Evolutionary conservation across 2,329 filamentous ascomycete species (phyloP), one percentile per base, ranked within the genome.

Genomic region (Pseudogymnoascus sp.): DNA sequence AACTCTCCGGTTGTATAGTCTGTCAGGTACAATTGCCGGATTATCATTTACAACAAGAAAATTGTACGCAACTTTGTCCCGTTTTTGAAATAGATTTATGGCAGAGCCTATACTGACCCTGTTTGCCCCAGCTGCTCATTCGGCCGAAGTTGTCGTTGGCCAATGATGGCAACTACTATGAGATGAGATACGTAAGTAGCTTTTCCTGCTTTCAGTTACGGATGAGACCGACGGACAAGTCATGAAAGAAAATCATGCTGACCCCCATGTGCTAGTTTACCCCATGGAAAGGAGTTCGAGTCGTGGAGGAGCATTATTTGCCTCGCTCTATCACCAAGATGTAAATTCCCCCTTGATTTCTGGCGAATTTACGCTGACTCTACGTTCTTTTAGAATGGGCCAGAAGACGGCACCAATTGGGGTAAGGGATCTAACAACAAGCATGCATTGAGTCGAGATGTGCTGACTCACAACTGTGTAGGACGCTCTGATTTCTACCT

Each of bases 131-230:
- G 45, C 25, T 52, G 16, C 78, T 88, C 63, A 87, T 94, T 63
- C 79, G 89, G 9, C 88, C 88, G 0, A 92, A 91, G 74, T 78
- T 90, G 66, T 86, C 79, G 68, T 80, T 92, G 5, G 87, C 87
- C 58, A 87, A 89, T 64, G 86, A 90, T 72, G 88, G 88, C 1
- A 89, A 85, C 67, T 86, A 83, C 70, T 74, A 82, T 28, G 84
- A 87, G 69, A 80, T 80, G 45, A 30, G 45, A 33, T 55, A 55
- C 25, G 45, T 55, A 55, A 12, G 45, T 33, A 4, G n/a, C 8
- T 2, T 12, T 19, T n/a, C 8, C 25, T 19, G 5, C 8, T 30
- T 16, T 19, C 6, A 3, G 22, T 55, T 12, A 12, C 8, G 16
- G n/a, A 19, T 55, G 25, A 19, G 8, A 16, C 23, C 4, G 14